A percentile compares a stretch with the other conserved stretches of the same genome.
Evolutionary conservation across 768 basidiomycete genomes (phyloP).

Genomic region (Rhodotorula babjevae): DNA sequence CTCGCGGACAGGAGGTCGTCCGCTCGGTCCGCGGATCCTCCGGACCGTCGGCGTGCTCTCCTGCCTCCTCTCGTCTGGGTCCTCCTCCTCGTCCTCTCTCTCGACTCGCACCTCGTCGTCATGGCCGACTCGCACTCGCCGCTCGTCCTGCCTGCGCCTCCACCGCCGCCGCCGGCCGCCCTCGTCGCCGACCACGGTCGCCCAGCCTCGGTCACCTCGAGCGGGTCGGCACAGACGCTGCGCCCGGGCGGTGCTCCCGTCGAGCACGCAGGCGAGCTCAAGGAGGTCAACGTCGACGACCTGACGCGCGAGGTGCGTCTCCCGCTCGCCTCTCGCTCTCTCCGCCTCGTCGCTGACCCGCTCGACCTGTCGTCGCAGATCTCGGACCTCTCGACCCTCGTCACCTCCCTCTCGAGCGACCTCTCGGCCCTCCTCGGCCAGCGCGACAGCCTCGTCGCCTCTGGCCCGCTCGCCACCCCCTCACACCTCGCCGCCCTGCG

Average conservation of each 20-base stretch:
- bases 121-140: neutral
- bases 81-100: neutral
- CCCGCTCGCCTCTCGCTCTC: neutral
- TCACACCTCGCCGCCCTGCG: conserved; percentile 1
- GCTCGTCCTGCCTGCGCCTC: conserved; percentile 4
- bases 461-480: neutral
- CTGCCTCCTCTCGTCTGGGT: neutral
- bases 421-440: neutral
- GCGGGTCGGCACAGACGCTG: neutral
- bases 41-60: too few relatives aligned
- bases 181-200: neutral
- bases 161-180: neutral
- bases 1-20: neutral
- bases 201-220: neutral
- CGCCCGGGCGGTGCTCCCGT: too few relatives aligned
- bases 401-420: conserved; percentile 3
- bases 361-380: neutral
- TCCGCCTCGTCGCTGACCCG: neutral
- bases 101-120: neutral
- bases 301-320: conserved; percentile 17
- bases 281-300: conserved; percentile 18
- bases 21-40: neutral
- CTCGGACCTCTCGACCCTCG: neutral
- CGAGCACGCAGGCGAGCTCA: neutral
- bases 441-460: conserved; percentile 8